Evolutionary conservation across 352 stramenopile genomes (phyloP), one percentile per base, ranked within the genome.

Genomic region (Paralagenidium karlingii): DNA sequence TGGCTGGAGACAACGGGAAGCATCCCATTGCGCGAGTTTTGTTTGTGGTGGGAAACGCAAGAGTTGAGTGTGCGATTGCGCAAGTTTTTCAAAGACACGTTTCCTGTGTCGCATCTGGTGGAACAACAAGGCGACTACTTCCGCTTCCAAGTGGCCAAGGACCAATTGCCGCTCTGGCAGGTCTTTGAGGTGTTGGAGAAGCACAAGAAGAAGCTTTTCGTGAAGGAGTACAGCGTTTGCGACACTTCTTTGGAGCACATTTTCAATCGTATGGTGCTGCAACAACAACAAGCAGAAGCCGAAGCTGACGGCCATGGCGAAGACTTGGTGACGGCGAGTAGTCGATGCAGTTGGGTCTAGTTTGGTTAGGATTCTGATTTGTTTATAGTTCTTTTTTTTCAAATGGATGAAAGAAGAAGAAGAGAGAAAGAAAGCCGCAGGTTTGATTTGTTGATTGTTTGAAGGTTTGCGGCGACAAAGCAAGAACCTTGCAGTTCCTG

Each of bases 91-190:
- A 27, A 38, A 24, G 27, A 37, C 8, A 56, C 75, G n/a, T 68
- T 78, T 26, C 22, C 27, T 9, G 63, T 58, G 21, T 58, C 50
- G 24, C 34, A 57, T 43, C 48, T 82, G 3, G 51, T 83, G 3
- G 73, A 83, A 43, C 67, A 78, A 24, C 73, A 83, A 44, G 62
- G 66, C 22, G 58, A 68, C 15, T 56, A 78, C 43, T 83, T 82
- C 48, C 64, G 64, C 7, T 83, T 81, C 51, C 73, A 86, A 25
- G 60, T 86, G 4, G 64, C 69, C 0, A 83, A 82, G 47, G 53
- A 75, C 10, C 16, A 21, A 3, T 22, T 7, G 3, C 8, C 7
- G 30, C 30, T 36, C 22, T 20, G 16, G 3, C 8, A 7, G 7
- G 22, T 36, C 22, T 36, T 36, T 16, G 22, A 20, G 3, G 19